Evolutionary conservation across 1,139 yeast species (phyloP).

Genomic region (Geotrichum restrictum): DNA sequence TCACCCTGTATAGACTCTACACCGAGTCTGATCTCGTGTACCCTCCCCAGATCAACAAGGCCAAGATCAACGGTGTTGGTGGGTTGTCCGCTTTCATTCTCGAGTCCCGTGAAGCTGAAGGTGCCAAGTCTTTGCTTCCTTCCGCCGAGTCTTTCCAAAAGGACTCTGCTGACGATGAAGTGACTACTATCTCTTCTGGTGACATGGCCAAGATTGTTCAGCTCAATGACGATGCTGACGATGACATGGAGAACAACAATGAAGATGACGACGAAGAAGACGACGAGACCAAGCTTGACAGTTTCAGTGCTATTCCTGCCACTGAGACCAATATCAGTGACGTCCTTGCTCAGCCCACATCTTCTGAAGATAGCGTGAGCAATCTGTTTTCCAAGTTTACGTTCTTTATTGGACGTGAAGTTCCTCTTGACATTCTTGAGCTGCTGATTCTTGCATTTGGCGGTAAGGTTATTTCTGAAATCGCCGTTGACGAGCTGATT

Average conservation of each 20-base stretch:
- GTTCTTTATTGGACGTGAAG: slow-evolving; percentile 92
- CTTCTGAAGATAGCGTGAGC: slow-evolving; percentile 53
- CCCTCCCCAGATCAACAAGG: slow-evolving; percentile 80
- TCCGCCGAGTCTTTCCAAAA: slow-evolving; percentile 41
- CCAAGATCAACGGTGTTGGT: slow-evolving; percentile 77
- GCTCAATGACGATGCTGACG: slow-evolving; percentile 47
- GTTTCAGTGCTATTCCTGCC: slow-evolving; percentile 54
- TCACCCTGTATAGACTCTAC: slow-evolving; percentile 79
- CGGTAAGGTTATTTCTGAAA: slow-evolving; percentile 80
- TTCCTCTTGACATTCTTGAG: slow-evolving; percentile 85
- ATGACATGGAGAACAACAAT: slow-evolving; percentile 40
- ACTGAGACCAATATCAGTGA: slow-evolving; percentile 69
- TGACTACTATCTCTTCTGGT: slow-evolving; percentile 33
- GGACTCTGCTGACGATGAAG: slow-evolving; percentile 31
- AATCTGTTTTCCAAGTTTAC: slow-evolving; percentile 68
- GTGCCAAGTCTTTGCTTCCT: slow-evolving; percentile 30
- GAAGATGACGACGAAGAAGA: slow-evolving; percentile 39
- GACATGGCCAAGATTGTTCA: slow-evolving; percentile 31
- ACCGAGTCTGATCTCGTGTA: slow-evolving; percentile 79
- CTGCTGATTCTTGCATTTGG: slow-evolving; percentile 84
- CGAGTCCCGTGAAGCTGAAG: slow-evolving; percentile 46
- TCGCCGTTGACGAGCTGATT: slow-evolving; percentile 71
- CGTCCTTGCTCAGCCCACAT: slow-evolving; percentile 72
- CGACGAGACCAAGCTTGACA: slow-evolving; percentile 60
- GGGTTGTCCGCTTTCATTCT: slow-evolving; percentile 82